These are phyloP conservation scores for Ophiostoma perfectum DNA, from an alignment of 2,329 filamentous ascomycete species.

Conservation along the genomic window DNA sequence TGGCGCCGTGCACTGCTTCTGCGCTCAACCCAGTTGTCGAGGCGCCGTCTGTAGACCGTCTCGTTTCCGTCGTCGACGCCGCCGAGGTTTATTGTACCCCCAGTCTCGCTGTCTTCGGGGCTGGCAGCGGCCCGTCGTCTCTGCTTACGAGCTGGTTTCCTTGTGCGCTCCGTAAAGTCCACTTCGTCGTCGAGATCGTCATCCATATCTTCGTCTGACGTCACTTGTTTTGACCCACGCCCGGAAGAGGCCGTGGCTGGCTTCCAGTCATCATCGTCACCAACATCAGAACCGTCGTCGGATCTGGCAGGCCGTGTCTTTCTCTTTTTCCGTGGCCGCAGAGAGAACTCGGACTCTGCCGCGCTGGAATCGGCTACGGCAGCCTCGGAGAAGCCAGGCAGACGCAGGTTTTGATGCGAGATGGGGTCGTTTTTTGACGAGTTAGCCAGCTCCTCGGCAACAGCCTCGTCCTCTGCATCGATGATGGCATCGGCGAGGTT, in stretches of 20 bases:
- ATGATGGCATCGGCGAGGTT: conserved; percentile 71
- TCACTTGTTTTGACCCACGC: conserved; percentile 21
- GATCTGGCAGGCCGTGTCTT: conserved; percentile 32
- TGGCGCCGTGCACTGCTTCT: conserved; percentile 39
- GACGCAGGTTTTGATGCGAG: conserved; percentile 68
- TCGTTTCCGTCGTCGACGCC: conserved; percentile 86
- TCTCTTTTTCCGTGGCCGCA: conserved; percentile 55
- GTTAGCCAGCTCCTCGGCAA: conserved; percentile 44
- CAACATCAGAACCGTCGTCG: conserved; percentile 37
- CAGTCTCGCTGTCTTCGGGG: conserved; percentile 23
- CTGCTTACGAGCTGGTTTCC: conserved; percentile 23
- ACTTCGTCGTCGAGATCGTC: conserved; percentile 17
- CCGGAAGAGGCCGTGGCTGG: conserved; percentile 21
- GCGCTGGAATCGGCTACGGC: conserved; percentile 4
- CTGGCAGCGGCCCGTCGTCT: conserved; percentile 32
- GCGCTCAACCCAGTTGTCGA: conserved; percentile 67
- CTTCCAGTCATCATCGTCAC: conserved; percentile 29
- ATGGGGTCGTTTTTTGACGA: conserved; percentile 44
- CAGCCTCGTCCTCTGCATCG: conserved; percentile 73
- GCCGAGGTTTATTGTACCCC: conserved; percentile 45
- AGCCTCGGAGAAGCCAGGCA: conserved; percentile 63
- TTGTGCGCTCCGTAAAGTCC: conserved; percentile 30
- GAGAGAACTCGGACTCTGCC: conserved; percentile 46
- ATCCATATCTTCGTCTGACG: conserved; percentile 26
- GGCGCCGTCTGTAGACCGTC: conserved; percentile 65